Conservation (phyloP, 306 rosid genomes). For the Inga leiocalycina region DNA sequence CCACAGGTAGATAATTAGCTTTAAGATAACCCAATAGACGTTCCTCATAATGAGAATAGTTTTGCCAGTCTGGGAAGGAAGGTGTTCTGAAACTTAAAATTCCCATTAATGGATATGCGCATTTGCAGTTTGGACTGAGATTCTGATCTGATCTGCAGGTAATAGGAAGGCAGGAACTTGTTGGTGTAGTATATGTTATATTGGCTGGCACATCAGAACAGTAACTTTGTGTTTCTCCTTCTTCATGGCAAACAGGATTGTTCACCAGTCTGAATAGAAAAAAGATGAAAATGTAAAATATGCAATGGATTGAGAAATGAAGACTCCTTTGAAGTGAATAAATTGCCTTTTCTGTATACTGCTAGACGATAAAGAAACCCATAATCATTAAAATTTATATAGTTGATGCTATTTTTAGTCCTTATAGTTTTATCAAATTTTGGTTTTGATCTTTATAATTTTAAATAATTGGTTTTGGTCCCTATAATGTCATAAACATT, state of each 20-base stretch:
- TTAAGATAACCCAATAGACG: not conserved
- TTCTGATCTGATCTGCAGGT: conserved; percentile 34
- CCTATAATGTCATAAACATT: too few species aligned
- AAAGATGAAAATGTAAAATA: not conserved
- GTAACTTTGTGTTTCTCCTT: conserved; percentile 8
- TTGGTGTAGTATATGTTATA: not conserved
- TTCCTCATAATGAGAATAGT: conserved; percentile 14
- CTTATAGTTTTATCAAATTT: too few species aligned
- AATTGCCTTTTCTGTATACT: not conserved
- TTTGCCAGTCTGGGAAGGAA: conserved; percentile 37
- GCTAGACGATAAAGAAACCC: not conserved
- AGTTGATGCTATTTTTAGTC: too few species aligned
- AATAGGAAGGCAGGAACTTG: conserved; percentile 27
- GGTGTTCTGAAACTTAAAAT: conserved; percentile 48
- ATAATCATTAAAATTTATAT: not conserved
- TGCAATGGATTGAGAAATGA: not conserved
- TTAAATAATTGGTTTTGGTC: too few species aligned
- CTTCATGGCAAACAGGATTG: conserved; percentile 49
- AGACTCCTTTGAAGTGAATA: not conserved
- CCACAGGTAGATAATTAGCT: conserved; percentile 29
- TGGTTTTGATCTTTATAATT: too few species aligned
- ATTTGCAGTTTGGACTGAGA: conserved; percentile 57
- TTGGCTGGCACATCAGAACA: conserved; percentile 23
- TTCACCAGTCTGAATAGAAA: conserved; percentile 37
- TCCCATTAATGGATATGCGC: conserved; percentile 58